phyloP scores from a whole-genome alignment of 352 stramenopile genomes.

The Phytophthora capsici region DNA sequence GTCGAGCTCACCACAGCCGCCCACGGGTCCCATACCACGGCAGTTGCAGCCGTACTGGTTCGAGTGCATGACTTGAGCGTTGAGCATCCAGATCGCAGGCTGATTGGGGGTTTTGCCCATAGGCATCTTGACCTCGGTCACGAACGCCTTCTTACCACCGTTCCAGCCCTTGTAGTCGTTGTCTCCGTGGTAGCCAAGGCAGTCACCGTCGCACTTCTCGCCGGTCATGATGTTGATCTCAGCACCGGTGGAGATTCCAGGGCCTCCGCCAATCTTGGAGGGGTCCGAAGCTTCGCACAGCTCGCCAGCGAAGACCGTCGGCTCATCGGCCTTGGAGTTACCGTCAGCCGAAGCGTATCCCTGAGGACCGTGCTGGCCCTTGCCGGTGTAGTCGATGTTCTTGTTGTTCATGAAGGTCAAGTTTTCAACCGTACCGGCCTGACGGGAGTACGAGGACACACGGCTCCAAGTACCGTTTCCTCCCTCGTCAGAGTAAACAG shows the following conservation, averaged over 20 bases:
- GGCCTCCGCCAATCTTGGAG: slow-evolving; percentile 38
- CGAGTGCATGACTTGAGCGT: slow-evolving; percentile 55
- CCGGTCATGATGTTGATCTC: slow-evolving; percentile 76
- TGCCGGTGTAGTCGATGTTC: slow-evolving; percentile 66
- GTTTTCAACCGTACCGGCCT: slow-evolving; percentile 45
- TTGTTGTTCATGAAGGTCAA: slow-evolving; percentile 83
- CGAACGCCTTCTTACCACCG: slow-evolving; percentile 71
- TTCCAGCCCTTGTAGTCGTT: slow-evolving; percentile 71
- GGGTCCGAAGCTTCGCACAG: slow-evolving; percentile 55
- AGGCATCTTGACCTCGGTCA: slow-evolving; percentile 67
- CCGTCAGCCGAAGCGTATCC: slow-evolving; percentile 58
- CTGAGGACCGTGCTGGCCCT: slow-evolving; percentile 52
- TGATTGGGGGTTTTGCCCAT: slow-evolving; percentile 37
- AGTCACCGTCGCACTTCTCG: slow-evolving; percentile 49
- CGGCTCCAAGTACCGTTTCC: slow-evolving; percentile 44
- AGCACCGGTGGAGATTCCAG: slow-evolving; percentile 53
- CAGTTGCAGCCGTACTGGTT: slow-evolving; percentile 78
- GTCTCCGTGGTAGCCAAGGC: slow-evolving; percentile 37
- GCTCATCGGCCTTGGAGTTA: slow-evolving; percentile 19
- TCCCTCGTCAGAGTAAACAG: slow-evolving; percentile 47
- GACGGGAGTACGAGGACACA: slow-evolving; percentile 60
- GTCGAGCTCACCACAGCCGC: slow-evolving; percentile 71
- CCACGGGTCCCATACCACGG: slow-evolving; percentile 54
- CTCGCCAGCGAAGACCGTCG: slow-evolving; percentile 48
- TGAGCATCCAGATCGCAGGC: slow-evolving; percentile 70